A percentile compares a stretch with the other conserved stretches of the same genome.
phyloP scores from a whole-genome alignment of 2,329 filamentous ascomycete genomes.

The Trichoderma oligosporum region DNA sequence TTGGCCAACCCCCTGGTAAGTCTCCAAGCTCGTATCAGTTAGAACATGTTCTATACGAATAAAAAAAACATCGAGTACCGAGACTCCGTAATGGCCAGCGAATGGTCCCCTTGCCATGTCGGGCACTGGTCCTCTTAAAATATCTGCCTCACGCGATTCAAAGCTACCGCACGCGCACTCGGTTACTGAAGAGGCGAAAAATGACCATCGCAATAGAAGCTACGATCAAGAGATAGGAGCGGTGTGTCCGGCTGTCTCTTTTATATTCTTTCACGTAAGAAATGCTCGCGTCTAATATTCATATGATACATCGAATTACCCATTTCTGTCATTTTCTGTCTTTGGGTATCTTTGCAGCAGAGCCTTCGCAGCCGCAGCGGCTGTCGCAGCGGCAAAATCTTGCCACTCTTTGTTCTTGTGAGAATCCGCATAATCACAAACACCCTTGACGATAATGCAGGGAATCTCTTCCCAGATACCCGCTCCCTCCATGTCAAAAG shows the following conservation, averaged over 20 bases:
- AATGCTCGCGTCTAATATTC: no score
- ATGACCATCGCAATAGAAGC: not conserved
- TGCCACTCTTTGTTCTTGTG: constrained; percentile 40
- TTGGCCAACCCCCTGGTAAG: not conserved
- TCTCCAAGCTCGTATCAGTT: not conserved
- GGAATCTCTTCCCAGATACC: constrained; percentile 32
- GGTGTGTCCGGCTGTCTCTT: not conserved
- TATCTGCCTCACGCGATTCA: no score
- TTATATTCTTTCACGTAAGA: no score
- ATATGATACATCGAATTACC: not conserved
- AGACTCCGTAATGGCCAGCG: not conserved
- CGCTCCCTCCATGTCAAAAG: constrained; percentile 37
- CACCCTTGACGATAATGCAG: constrained; percentile 36
- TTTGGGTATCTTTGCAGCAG: constrained; percentile 13
- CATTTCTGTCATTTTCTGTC: constrained; percentile 2
- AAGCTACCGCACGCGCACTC: not conserved
- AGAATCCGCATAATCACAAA: constrained; percentile 40
- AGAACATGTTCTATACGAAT: not conserved
- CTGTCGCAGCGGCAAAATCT: constrained; percentile 35
- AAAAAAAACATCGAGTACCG: no score
- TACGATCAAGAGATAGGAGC: not conserved
- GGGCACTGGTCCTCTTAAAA: not conserved
- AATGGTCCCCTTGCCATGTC: not conserved
- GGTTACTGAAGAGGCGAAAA: not conserved
- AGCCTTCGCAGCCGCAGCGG: constrained; percentile 27